A percentile compares a stretch with the other conserved stretches of the same genome.
Evolutionary conservation across 2,329 filamentous ascomycete species (phyloP).

Genomic region (Colletotrichum gloeosporioides): DNA sequence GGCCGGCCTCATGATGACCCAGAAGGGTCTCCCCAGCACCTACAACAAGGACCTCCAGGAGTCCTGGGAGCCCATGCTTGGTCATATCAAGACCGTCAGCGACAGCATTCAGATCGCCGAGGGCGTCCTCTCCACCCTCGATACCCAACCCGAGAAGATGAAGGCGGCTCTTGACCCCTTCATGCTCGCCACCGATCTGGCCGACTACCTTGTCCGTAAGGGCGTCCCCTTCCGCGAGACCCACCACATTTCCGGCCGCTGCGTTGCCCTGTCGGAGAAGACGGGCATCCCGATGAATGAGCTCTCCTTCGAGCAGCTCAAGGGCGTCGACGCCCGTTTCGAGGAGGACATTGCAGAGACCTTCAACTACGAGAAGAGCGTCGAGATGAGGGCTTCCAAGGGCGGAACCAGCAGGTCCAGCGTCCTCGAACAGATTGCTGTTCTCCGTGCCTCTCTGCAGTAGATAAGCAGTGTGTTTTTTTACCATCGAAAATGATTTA

Average conservation of each 20-base stretch:
- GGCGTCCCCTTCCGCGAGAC: slow-evolving; percentile 81
- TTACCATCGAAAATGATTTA: background rate
- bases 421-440: slow-evolving; percentile 68
- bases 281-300: slow-evolving; percentile 72
- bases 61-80: slow-evolving; percentile 83
- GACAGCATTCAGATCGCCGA: slow-evolving; percentile 85
- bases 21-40: slow-evolving; percentile 74
- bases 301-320: slow-evolving; percentile 69
- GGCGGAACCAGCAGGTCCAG: slow-evolving; percentile 79
- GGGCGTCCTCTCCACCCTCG: slow-evolving; percentile 78
- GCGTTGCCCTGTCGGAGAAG: slow-evolving; percentile 72
- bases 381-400: slow-evolving; percentile 78
- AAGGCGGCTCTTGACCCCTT: slow-evolving; percentile 77
- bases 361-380: slow-evolving; percentile 83
- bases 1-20: slow-evolving; percentile 78
- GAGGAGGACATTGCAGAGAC: slow-evolving; percentile 72
- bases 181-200: slow-evolving; percentile 80
- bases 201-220: slow-evolving; percentile 68
- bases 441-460: slow-evolving; percentile 20
- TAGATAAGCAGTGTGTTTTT: background rate
- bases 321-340: slow-evolving; percentile 72
- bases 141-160: slow-evolving; percentile 77
- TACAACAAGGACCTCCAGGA: slow-evolving; percentile 97
- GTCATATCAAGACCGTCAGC: slow-evolving; percentile 80
- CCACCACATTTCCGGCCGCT: slow-evolving; percentile 77